Conservation (phyloP, 1,284 basidiomycete species). For the Thecaphora frezii region DNA sequence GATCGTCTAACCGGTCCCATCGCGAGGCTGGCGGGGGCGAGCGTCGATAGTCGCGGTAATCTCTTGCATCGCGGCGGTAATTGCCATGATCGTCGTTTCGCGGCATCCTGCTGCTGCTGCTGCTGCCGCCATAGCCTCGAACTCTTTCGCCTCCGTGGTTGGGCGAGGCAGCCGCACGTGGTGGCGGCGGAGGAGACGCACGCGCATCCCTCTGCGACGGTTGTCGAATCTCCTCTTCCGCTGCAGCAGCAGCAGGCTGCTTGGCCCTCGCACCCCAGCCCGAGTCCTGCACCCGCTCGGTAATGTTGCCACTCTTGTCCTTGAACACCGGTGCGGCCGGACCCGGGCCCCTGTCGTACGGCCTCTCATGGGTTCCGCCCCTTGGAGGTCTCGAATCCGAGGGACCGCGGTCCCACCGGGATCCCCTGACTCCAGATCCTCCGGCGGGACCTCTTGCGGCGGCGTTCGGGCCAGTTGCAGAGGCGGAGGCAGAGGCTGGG, state of each 20-base stretch:
- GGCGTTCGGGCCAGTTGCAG: constrained; percentile 8
- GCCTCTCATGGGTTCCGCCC: not conserved
- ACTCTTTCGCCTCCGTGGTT: too few relatives aligned
- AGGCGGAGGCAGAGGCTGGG: constrained; percentile 52
- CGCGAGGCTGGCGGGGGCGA: too few relatives aligned
- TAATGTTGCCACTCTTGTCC: constrained; percentile 61
- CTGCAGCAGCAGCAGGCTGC: not conserved
- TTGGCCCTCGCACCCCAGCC: constrained; percentile 25
- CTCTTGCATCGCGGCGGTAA: too few relatives aligned
- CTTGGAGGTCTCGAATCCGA: constrained; percentile 11
- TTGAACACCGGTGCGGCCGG: constrained; percentile 1
- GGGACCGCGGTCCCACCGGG: constrained; percentile 25
- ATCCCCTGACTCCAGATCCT: constrained; percentile 59
- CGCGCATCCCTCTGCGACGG: too few relatives aligned
- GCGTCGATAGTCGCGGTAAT: too few relatives aligned
- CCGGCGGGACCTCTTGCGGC: constrained; percentile 63
- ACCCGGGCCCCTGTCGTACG: not conserved
- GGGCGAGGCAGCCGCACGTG: too few relatives aligned
- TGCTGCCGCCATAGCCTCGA: too few relatives aligned
- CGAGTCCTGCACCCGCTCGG: constrained; percentile 60
- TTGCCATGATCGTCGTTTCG: too few relatives aligned
- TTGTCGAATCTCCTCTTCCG: constrained; percentile 2
- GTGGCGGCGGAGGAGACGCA: too few relatives aligned
- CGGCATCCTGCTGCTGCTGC: too few relatives aligned
- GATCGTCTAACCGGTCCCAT: too few relatives aligned